phyloP scores from a whole-genome alignment of 768 basidiomycete species.

The Omphalotus guepiniiformis region DNA sequence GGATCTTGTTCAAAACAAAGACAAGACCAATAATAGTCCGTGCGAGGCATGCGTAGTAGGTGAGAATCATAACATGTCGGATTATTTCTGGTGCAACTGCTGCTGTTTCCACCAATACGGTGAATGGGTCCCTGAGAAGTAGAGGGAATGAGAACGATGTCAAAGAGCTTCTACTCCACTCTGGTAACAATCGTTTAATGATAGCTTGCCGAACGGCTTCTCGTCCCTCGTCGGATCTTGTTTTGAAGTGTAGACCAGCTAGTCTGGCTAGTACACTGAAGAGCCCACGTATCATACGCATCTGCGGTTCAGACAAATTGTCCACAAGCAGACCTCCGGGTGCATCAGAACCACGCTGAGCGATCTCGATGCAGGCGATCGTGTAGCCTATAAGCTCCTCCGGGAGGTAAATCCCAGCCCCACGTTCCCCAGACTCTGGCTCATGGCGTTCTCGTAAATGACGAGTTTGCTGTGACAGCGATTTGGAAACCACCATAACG shows the following conservation, averaged over 20 bases:
- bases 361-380: constrained; percentile 73
- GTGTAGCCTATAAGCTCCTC: constrained; percentile 92
- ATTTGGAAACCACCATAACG: constrained; percentile 71
- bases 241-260: constrained; percentile 64
- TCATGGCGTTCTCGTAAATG: constrained; percentile 77
- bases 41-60: constrained; percentile 88
- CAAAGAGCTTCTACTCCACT: constrained; percentile 85
- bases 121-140: constrained; percentile 86
- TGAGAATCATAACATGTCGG: constrained; percentile 80
- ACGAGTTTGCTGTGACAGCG: constrained; percentile 79
- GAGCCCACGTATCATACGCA: constrained; percentile 73
- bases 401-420: constrained; percentile 85
- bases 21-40: constrained; percentile 83
- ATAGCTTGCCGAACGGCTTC: constrained; percentile 80
- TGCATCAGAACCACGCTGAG: constrained; percentile 62
- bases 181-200: constrained; percentile 84
- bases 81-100: constrained; percentile 88
- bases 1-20: constrained; percentile 72
- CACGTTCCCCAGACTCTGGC: constrained; percentile 69
- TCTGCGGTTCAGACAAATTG: constrained; percentile 71
- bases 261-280: constrained; percentile 66
- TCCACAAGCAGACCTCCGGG: constrained; percentile 59
- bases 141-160: constrained; percentile 83
- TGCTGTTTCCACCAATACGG: constrained; percentile 85
- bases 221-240: constrained; percentile 66